Evolutionary conservation across 768 basidiomycete species (phyloP), one percentile per base, ranked within the genome.

Genomic region (Lentinula guzmanii): DNA sequence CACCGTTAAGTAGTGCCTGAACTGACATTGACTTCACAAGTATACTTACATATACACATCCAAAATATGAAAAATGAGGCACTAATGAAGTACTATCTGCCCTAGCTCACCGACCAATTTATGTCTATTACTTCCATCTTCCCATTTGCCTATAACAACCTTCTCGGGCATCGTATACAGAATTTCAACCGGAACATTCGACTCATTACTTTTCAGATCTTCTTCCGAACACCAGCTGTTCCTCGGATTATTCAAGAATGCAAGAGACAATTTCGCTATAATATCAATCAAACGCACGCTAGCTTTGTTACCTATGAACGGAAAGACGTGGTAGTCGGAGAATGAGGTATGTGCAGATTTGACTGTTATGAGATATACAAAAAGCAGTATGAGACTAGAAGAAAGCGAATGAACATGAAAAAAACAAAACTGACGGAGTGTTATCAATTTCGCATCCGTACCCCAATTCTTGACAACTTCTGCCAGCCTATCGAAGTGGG

Each of bases 401-500:
- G 9, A 28, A 10, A 28, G 24, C 18, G 9, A 46, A 2, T 13
- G 16, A 33, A 15, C 7, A 58, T 1, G 10, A 4, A 28, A 8
- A 8, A 15, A 58, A 15, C 45, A 46, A 28, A 52, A 68, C 75
- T 46, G 52, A 83, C 85, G 74, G 33, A 86, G 69, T 2, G 85
- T 86, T 35, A 84, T 58, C 18, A 86, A 69, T 45, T 74, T 70
- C 61, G 71, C 74, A 52, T 77, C 67, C 8, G 79, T 77, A 55
- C 79, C 77, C 88, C 90, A 91, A 10, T 70, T 71, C 41, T 73
- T 74, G 7, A 86, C 76, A 28, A 90, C 72, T 33, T 78, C 78
- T 65, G 76, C 66, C 52, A 92, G 72, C 21, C 85, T 77, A 35
- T 74, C 70, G 67, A 90, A 93, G 69, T 94, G 91, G 51, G 80